Percentiles rank a stretch among this genome's conserved stretches.
These are phyloP conservation scores for Erodium trifolium DNA, from an alignment of 441 rosid species.

Conservation along the genomic window DNA sequence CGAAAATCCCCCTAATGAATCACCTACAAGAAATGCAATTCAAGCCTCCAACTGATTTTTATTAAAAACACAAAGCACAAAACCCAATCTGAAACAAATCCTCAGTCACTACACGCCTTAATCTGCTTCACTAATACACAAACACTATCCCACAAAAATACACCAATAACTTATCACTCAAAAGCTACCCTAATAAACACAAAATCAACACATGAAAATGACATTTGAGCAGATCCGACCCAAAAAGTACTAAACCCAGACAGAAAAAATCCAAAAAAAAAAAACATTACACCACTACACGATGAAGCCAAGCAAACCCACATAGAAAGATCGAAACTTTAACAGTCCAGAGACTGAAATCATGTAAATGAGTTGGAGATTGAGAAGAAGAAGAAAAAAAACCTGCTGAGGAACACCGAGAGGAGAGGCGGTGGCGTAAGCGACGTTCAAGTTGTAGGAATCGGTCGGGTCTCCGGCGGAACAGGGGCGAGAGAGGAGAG, in stretches of 20 bases:
- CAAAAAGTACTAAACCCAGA: neutral
- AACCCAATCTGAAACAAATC: too few species aligned
- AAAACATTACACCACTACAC: neutral
- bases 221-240: neutral
- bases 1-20: too few species aligned
- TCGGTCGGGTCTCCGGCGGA: neutral
- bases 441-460: neutral
- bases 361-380: too few species aligned
- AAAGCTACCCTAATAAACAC: too few species aligned
- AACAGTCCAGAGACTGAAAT: too few species aligned
- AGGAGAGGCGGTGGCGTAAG: neutral
- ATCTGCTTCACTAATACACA: too few species aligned
- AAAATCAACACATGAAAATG: neutral
- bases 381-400: neutral
- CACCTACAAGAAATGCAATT: neutral
- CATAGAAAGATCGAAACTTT: neutral
- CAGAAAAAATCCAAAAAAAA: too few species aligned
- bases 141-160: too few species aligned
- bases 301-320: neutral
- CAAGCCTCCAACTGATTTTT: too few species aligned
- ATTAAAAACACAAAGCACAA: too few species aligned
- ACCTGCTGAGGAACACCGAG: neutral
- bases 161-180: too few species aligned
- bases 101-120: too few species aligned
- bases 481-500: neutral